Evolutionary conservation across 2,329 filamentous ascomycete species (phyloP), one percentile per base, ranked within the genome.

Genomic region (Colletotrichum falcatum): DNA sequence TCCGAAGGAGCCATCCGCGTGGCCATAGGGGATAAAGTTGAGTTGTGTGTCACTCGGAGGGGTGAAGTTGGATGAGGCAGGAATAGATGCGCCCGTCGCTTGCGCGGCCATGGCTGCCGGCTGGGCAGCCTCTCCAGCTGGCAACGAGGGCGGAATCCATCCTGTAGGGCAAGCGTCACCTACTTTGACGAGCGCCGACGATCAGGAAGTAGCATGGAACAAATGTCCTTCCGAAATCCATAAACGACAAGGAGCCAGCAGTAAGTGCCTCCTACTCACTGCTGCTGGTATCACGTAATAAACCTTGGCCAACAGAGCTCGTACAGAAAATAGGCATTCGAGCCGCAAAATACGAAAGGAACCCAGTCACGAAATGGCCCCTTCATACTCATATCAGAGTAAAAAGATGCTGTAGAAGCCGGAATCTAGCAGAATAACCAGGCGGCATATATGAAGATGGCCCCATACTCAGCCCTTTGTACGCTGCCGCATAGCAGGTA

Each of bases 1-100:
- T 70, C 63, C 48, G 63, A 70, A 66, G 39, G 48, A 23, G 26
- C 30, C 28, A 5, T 6, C 46, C 53, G 28, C n/a, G 14, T 35
- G 3, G 33, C 18, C 12, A 56, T 61, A 42, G 20, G 18, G 44
- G 49, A 37, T n/a, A 37, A 55, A 26, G 14, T 26, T 35, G 55
- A 51, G 28, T 6, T 37, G 20, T 37, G 55, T 66, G 49, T 66
- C 62, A 66, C 48, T 70, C 49, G 55, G 56, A 61, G 62, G 51
- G 55, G 39, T 33, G 33, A 48, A 44, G 26, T n/a, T 39, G 53
- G 7, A 14, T 35, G 14, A n/a, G 26, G 49, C 8, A 42, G 18
- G 30, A 28, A 37, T 54, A 14, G n/a, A 37, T 26, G 8, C 39
- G 18, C 20, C 18, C 28, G 16, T 60, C 54, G 37, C 28, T 60